A percentile compares a stretch with the other conserved stretches of the same genome.
Conservation (phyloP, 495 filamentous ascomycete genomes). For the Xylaria castorea region DNA sequence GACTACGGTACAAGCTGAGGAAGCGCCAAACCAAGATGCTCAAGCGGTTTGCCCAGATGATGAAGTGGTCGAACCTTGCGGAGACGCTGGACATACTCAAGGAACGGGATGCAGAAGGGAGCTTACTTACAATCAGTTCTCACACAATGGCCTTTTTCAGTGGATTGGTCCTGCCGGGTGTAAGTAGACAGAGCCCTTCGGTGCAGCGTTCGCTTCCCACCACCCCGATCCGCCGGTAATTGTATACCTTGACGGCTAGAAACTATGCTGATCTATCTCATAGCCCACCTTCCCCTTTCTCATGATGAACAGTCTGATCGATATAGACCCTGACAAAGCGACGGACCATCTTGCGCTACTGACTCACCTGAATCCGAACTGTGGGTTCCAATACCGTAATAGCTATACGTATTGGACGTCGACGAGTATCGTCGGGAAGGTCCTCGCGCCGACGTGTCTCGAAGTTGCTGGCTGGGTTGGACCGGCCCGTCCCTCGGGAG, state of each 20-base stretch:
- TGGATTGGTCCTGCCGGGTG: slow-evolving; percentile 71
- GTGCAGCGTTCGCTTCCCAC: slow-evolving; percentile 4
- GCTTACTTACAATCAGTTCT: slow-evolving; percentile 65
- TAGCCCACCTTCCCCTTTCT: slow-evolving; percentile 69
- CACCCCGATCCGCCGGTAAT: not conserved
- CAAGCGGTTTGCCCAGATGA: slow-evolving; percentile 67
- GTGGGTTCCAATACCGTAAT: slow-evolving; percentile 74
- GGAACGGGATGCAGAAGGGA: slow-evolving; percentile 59
- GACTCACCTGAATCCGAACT: slow-evolving; percentile 64
- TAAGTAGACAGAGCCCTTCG: slow-evolving; percentile 28
- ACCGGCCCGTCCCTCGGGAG: slow-evolving; percentile 65
- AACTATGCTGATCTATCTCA: slow-evolving; percentile 23
- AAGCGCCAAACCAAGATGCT: slow-evolving; percentile 67
- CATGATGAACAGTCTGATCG: slow-evolving; percentile 74
- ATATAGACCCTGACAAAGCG: slow-evolving; percentile 68
- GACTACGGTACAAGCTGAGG: slow-evolving; percentile 64
- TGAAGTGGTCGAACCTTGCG: slow-evolving; percentile 76
- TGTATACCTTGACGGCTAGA: not conserved
- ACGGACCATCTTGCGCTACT: slow-evolving; percentile 66
- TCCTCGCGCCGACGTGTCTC: slow-evolving; percentile 76
- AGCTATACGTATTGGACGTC: slow-evolving; percentile 75
- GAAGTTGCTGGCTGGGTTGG: slow-evolving; percentile 74
- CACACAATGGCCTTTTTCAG: slow-evolving; percentile 77
- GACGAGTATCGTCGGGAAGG: slow-evolving; percentile 72
- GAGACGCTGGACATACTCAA: slow-evolving; percentile 65